Evolutionary conservation across 768 basidiomycete genomes (phyloP), one percentile per base, ranked within the genome.

Genomic region (Tephrocybe rancida): DNA sequence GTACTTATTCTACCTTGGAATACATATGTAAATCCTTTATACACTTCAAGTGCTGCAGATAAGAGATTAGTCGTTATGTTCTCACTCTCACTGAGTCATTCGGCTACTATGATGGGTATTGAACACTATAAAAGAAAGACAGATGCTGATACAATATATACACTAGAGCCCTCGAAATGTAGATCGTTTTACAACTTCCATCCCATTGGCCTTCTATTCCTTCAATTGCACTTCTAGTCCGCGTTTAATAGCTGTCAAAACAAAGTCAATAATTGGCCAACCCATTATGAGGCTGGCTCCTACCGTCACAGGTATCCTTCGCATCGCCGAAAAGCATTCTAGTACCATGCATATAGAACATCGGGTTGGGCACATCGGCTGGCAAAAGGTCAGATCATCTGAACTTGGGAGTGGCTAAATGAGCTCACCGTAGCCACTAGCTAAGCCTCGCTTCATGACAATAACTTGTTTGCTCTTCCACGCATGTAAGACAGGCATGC

Each of bases 251-350:
- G 57, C 60, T 61, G 37, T 32, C 4, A n/a, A n/a, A 16, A 5
- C 21, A n/a, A 22, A 13, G 35, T 34, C n/a, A 42, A 48, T 32
- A 48, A 44, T 13, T 39, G 3, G 19, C 32, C 7, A 6, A 5
- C n/a, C 14, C 4, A 37, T 37, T 16, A 13, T 16, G n/a, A 37
- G n/a, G n/a, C 11, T 6, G 14, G n/a, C 4, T 37, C 74, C 60
- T 54, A 88, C 89, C 92, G 68, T 95, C 93, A 61, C 92, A 94
- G 26, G 88, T 90, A 62, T 90, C 88, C 66, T 92, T 93, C 29
- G 93, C 93, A 68, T 95, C 93, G 39, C 93, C 92, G 61, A 95
- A 95, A 57, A 95, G 62, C 93, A 95, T 95, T 73, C 87, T 90
- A 21, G 92, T 89, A 41, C 87, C 86, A 19, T 86, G 83, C 87